Percentiles rank a stretch among this genome's conserved stretches.
Evolutionary conservation across 129 eudicot species (phyloP).

Genomic region (Artemisia annua): DNA sequence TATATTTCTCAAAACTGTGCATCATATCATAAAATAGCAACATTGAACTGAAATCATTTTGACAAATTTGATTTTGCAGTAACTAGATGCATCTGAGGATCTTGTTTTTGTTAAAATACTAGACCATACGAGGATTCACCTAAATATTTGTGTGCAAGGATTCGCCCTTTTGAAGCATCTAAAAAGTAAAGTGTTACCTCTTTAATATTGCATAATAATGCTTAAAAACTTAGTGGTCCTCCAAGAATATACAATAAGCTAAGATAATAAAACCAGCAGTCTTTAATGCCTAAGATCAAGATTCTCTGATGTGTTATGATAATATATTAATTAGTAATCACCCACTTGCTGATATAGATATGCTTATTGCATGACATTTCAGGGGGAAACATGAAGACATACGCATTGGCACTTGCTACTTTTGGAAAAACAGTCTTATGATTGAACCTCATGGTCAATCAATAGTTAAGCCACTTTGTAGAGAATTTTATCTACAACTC

Average conservation of each 20-base stretch:
- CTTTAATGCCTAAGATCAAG: conserved; percentile 25
- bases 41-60: background rate
- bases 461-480: conserved; percentile 22
- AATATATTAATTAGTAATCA: background rate
- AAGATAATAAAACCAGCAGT: conserved; percentile 17
- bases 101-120: background rate
- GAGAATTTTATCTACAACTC: conserved; percentile 32
- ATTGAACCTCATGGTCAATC: conserved; percentile 33
- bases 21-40: background rate
- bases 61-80: background rate
- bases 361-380: conserved; percentile 24
- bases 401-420: conserved; percentile 38
- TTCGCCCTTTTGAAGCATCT: conserved; percentile 6
- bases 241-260: conserved; percentile 10
- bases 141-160: background rate
- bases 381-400: conserved; percentile 17
- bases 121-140: background rate
- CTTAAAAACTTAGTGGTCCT: conserved; percentile 6
- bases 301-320: conserved; percentile 23
- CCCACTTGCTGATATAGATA: conserved; percentile 29
- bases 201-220: conserved; percentile 25
- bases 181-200: conserved; percentile 1
- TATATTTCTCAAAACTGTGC: background rate
- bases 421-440: conserved; percentile 25
- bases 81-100: background rate